These are phyloP conservation scores for Dendrothele bispora DNA, from an alignment of 768 basidiomycete genomes.

Conservation along the genomic window DNA sequence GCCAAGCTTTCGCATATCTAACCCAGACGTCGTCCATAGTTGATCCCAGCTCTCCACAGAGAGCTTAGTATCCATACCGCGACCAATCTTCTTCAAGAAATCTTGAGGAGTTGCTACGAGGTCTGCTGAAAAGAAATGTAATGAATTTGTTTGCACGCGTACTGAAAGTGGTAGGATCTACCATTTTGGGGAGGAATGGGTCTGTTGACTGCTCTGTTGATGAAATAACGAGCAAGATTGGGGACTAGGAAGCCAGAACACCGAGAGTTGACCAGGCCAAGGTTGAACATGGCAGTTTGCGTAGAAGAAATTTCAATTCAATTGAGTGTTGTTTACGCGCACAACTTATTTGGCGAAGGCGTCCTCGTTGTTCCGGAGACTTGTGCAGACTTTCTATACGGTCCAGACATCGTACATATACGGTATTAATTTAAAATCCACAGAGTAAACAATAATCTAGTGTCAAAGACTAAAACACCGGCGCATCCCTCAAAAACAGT, in stretches of 20 bases:
- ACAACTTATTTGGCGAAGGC: no score
- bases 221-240: constrained; percentile 28
- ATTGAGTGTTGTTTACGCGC: no score
- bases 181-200: constrained; percentile 38
- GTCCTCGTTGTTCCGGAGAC: no score
- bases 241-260: no score
- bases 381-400: no score
- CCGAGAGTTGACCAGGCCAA: no score
- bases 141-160: constrained; percentile 8
- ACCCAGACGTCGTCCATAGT: constrained; percentile 63
- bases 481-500: constrained; percentile 86
- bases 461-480: constrained; percentile 82
- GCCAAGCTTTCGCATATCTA: constrained; percentile 63
- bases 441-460: no score
- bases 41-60: constrained; percentile 65
- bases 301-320: no score
- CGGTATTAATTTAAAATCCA: no score
- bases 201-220: constrained; percentile 31
- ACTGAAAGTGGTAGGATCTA: constrained; percentile 18
- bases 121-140: constrained; percentile 31
- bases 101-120: constrained; percentile 55
- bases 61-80: constrained; percentile 64
- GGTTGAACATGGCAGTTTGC: no score
- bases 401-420: no score
- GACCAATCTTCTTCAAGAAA: constrained; percentile 76